Base-by-base conservation (phyloP, 2,329 filamentous ascomycete species). In the Stromatinia cepivora region DNA sequence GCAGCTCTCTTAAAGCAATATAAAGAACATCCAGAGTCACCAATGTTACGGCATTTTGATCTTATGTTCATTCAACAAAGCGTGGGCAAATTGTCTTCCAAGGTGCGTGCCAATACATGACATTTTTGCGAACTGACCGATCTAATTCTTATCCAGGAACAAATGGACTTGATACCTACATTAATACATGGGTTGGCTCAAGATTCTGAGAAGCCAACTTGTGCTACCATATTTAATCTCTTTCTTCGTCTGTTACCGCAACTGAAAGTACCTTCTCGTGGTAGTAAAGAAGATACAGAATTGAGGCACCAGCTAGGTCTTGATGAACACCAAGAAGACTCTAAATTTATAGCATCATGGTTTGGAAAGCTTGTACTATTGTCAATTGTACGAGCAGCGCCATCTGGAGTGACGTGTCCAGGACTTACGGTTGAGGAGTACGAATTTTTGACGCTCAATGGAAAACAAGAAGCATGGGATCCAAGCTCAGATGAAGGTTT, bases 21-120 rank as follows among this genome's bases (percentile, higher is more conserved):
- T 84, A 97, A 96, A 79, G 87, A 92, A 31, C 88, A 79, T 63
- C 74, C 87, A 50, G 84, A 88, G 52, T 90, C 89, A 17, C 83
- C 89, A 0, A 84, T 97, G 50, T 88, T 99, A 73, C 90, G 92
- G 72, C 92, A 97, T 78, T 91, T 97, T 75, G 94, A 98, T 80
- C 82, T 98, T 53, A 85, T 91, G 25, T 97, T 97, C 78, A 91
- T 97, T 50, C 92, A 96, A 76, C 92, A 97, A 77, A 95, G 94
- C 52, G 83, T 92, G 57, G 85, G 85, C 65, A 84, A 89, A 63
- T 79, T 92, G 28, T 82, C 84, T 2, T 79, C 84, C 15, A 79
- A 81, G 22, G 80, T 81, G 73, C 78, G 86, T 31, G 79, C 25
- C 13, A n/a, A 39, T 48, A 17, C 7, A 39, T 42, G 17, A n/a